Conservation (phyloP, 1,284 basidiomycete species). For the Ganoderma lingzhi region DNA sequence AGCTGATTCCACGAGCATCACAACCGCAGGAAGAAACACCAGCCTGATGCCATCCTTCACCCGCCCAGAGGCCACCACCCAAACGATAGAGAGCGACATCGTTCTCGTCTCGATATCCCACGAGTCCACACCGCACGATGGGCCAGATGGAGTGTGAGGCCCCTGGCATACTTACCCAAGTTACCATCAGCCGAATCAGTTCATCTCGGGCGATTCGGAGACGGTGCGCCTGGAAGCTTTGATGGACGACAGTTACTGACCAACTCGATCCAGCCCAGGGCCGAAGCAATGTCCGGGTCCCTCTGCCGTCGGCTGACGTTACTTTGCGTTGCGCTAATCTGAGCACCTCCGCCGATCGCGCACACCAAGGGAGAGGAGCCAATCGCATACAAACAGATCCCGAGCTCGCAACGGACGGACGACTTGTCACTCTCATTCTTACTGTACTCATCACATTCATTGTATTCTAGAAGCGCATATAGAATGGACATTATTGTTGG, state of each 20-base stretch:
- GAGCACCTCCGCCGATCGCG: not conserved
- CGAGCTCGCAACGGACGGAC: not conserved
- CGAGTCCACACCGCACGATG: not conserved
- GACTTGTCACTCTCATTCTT: not conserved
- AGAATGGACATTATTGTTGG: not conserved
- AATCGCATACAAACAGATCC: not conserved
- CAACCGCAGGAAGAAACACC: not conserved
- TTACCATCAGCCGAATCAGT: not conserved
- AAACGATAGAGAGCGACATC: not conserved
- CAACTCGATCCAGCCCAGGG: not conserved
- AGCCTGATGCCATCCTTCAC: not conserved
- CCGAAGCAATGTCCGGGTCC: not conserved
- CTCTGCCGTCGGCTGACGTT: not conserved
- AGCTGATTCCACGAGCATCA: not conserved
- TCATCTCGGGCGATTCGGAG: constrained; percentile 3
- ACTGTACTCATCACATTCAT: not conserved
- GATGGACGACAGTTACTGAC: not conserved
- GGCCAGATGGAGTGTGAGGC: not conserved
- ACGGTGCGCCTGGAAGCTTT: not conserved
- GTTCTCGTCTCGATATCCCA: constrained; percentile 1
- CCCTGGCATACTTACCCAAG: not conserved
- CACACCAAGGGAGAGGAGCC: not conserved
- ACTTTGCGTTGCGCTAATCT: not conserved
- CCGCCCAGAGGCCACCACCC: not conserved
- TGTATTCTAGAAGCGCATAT: not conserved